phyloP scores from a whole-genome alignment of 345 rosid genomes.

The Pelargonium nanum region DNA sequence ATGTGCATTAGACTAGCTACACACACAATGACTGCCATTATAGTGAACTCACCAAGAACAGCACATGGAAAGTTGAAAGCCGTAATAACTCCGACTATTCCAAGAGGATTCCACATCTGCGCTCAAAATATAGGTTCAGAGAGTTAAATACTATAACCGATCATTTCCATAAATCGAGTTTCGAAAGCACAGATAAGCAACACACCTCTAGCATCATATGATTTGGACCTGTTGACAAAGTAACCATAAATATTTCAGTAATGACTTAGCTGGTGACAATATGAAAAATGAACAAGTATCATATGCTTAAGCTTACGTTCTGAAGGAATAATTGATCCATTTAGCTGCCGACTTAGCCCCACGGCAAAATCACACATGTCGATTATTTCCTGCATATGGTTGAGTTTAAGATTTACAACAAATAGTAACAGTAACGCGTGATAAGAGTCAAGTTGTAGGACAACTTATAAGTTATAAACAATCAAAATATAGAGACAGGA shows the following conservation, averaged over 20 bases:
- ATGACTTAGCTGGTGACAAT: background rate
- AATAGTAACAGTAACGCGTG: background rate
- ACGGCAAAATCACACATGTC: constrained; percentile 98
- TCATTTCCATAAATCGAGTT: constrained; percentile 7
- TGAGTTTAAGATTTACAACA: background rate
- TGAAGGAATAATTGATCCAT: constrained; percentile 87
- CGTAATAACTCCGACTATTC: constrained; percentile 92
- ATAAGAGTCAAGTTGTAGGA: background rate
- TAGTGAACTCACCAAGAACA: constrained; percentile 67
- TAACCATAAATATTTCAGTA: background rate
- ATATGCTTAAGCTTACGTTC: constrained; percentile 60
- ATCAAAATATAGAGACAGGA: background rate
- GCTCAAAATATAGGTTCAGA: constrained; percentile 10
- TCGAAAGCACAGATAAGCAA: constrained; percentile 9
- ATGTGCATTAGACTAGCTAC: no score
- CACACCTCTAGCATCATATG: constrained; percentile 92
- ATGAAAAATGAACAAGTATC: background rate
- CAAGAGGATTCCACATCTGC: constrained; percentile 98
- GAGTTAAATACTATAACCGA: constrained; percentile 9
- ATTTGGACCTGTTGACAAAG: constrained; percentile 69
- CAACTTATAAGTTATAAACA: background rate
- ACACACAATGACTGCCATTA: constrained; percentile 7
- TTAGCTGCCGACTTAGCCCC: constrained; percentile 91
- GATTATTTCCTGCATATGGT: constrained; percentile 69
- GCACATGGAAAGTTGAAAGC: constrained; percentile 97